phyloP scores from a whole-genome alignment of 2,329 filamentous ascomycete genomes.

The Sporothrix globosa region DNA sequence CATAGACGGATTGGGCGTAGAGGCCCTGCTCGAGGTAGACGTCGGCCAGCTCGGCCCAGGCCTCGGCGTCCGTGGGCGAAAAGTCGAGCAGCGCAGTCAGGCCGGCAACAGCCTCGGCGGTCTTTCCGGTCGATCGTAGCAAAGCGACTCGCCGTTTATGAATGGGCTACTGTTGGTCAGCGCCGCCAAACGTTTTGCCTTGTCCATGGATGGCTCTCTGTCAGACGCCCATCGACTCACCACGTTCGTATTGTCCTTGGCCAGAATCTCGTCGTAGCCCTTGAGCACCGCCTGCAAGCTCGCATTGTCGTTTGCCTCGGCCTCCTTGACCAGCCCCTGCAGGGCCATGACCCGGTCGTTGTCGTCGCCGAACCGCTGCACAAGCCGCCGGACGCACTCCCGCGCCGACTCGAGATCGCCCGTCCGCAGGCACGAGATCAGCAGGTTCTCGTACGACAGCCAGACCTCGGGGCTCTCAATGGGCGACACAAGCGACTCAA shows the following conservation, averaged over 20 bases:
- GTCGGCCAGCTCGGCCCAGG: constrained; percentile 89
- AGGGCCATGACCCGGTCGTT: constrained; percentile 89
- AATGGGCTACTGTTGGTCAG: constrained; percentile 62
- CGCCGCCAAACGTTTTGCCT: constrained; percentile 15
- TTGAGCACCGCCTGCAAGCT: constrained; percentile 71
- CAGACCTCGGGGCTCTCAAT: constrained; percentile 79
- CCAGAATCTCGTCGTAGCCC: constrained; percentile 76
- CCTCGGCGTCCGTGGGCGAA: constrained; percentile 86
- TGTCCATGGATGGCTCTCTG: background rate
- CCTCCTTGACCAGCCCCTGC: constrained; percentile 81
- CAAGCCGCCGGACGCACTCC: constrained; percentile 73
- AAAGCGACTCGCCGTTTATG: constrained; percentile 83
- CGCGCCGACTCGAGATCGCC: constrained; percentile 80
- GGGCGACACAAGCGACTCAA: constrained; percentile 57
- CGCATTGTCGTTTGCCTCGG: constrained; percentile 65
- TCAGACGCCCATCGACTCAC: constrained; percentile 52
- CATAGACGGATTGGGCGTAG: constrained; percentile 81
- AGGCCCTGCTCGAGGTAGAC: constrained; percentile 80
- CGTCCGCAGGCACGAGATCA: constrained; percentile 80
- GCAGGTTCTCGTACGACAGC: constrained; percentile 82
- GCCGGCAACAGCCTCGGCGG: constrained; percentile 71
- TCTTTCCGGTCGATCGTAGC: constrained; percentile 71
- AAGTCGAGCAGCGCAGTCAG: constrained; percentile 77
- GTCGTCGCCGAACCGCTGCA: constrained; percentile 75
- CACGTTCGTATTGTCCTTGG: constrained; percentile 76